These are phyloP conservation scores for Carex littledalei DNA, from an alignment of 176 grass and related monocot genomes.

Conservation along the genomic window DNA sequence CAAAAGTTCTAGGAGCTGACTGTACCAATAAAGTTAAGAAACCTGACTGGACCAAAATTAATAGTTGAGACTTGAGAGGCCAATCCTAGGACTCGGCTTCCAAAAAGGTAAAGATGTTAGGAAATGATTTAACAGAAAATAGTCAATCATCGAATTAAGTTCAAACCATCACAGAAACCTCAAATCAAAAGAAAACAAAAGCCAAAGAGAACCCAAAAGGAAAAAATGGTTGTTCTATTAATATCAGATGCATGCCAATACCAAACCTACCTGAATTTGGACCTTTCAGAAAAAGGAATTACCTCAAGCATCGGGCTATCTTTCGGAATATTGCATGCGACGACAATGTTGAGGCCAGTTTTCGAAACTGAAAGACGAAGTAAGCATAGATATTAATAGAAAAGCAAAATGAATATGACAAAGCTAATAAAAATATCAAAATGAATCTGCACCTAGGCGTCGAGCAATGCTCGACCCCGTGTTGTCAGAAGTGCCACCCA, in stretches of 20 bases:
- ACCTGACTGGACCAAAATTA: neutral
- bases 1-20: neutral
- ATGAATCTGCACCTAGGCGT: conserved; percentile 45
- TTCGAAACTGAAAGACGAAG: conserved; percentile 58
- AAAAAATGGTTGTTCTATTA: neutral
- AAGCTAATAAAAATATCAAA: neutral
- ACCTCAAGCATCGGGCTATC: conserved; percentile 88
- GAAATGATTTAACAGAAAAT: neutral
- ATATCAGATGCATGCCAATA: neutral
- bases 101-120: neutral
- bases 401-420: neutral
- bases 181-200: neutral
- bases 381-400: neutral
- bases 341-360: conserved; percentile 68
- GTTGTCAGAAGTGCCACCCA: conserved; percentile 80
- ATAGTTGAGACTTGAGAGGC: neutral
- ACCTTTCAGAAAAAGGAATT: conserved; percentile 4
- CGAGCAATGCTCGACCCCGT: conserved; percentile 78
- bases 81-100: neutral
- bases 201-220: neutral
- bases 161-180: neutral
- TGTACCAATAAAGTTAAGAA: neutral
- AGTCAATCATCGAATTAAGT: neutral
- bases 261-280: neutral
- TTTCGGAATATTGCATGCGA: conserved; percentile 83